Conservation (phyloP, 495 filamentous ascomycete species). For the Aspergillus heteromorphus region DNA sequence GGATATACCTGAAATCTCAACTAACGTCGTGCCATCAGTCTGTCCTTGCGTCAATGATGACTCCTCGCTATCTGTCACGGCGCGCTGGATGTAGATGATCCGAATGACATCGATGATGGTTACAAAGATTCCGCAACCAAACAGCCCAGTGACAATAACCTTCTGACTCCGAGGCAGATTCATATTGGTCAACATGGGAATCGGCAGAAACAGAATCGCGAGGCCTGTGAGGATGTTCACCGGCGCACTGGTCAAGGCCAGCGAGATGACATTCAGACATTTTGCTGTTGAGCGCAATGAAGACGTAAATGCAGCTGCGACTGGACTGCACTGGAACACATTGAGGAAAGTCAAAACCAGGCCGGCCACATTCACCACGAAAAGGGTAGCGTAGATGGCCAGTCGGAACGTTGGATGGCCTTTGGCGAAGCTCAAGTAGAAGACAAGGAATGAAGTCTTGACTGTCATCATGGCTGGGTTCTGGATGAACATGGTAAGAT, state of each 20-base stretch:
- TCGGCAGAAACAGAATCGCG: conserved; percentile 71
- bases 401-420: conserved; percentile 66
- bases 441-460: conserved; percentile 84
- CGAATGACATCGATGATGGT: conserved; percentile 82
- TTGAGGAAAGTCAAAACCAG: conserved; percentile 76
- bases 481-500: conserved; percentile 33
- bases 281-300: conserved; percentile 33
- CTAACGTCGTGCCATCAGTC: conserved; percentile 27
- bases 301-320: conserved; percentile 55
- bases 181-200: conserved; percentile 82
- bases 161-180: conserved; percentile 77
- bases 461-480: conserved; percentile 72
- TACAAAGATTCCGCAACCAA: conserved; percentile 77
- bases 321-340: conserved; percentile 77
- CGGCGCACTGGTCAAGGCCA: conserved; percentile 77
- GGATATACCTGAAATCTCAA: conserved; percentile 48
- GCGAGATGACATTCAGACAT: conserved; percentile 70
- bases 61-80: conserved; percentile 40
- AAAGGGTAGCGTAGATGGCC: conserved; percentile 62
- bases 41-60: background rate
- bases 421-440: conserved; percentile 74
- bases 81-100: conserved; percentile 82
- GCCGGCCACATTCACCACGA: conserved; percentile 71
- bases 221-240: conserved; percentile 80
- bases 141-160: conserved; percentile 72